phyloP scores from a whole-genome alignment of 75 land plant genomes.

The Pinus albicaulis region DNA sequence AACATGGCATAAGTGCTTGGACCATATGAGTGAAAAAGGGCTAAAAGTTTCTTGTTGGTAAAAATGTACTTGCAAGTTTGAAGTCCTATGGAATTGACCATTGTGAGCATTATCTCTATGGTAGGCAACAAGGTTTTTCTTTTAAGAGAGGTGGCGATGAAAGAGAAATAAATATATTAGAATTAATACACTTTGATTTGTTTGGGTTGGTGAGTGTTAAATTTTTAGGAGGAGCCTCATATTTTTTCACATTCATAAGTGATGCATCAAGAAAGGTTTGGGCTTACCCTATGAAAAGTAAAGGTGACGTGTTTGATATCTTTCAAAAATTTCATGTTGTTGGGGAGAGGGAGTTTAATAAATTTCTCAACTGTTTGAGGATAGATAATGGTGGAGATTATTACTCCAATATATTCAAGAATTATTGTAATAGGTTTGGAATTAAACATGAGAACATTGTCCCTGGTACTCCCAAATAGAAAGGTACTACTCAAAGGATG shows the following conservation, averaged over 20 bases:
- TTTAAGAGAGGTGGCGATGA: neutral
- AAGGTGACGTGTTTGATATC: slow-evolving; percentile 8
- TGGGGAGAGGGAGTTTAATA: neutral
- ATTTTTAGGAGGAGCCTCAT: slow-evolving; percentile 4
- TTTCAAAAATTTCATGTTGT: neutral
- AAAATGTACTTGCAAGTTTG: neutral
- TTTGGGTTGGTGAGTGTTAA: neutral
- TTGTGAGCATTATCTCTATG: too few species aligned
- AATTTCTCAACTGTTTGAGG: too few species aligned
- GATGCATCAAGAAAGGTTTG: slow-evolving; percentile 9
- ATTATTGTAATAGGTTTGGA: too few species aligned
- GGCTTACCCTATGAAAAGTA: slow-evolving; percentile 13
- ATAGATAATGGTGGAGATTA: too few species aligned
- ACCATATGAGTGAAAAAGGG: neutral
- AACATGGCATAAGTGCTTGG: too few species aligned
- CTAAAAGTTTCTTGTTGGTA: neutral
- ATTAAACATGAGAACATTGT: too few species aligned
- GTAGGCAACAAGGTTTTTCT: neutral
- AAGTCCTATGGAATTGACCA: neutral
- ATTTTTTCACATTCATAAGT: slow-evolving; percentile 19
- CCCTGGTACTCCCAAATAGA: neutral
- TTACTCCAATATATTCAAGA: too few species aligned
- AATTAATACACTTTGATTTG: neutral
- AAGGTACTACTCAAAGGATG: neutral
- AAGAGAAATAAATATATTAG: neutral